Percentiles rank a stretch among this genome's conserved stretches.
Conservation (phyloP, 768 basidiomycete species). For the Amanita molliuscula region DNA sequence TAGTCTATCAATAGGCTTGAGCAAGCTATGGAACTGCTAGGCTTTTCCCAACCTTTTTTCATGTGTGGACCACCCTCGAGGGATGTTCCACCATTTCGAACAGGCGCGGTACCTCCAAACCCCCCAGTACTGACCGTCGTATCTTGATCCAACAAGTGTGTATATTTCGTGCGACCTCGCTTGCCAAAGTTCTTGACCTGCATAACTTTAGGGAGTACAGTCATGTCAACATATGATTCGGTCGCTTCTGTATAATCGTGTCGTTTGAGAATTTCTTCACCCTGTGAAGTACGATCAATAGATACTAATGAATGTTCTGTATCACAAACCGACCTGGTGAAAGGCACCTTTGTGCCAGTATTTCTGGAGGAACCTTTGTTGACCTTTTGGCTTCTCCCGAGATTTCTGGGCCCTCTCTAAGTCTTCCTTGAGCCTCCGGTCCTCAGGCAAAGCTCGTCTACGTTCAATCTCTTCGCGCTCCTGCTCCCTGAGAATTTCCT, state of each 20-base stretch:
- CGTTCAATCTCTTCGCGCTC: constrained; percentile 90
- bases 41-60: constrained; percentile 57
- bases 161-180: constrained; percentile 89
- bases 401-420: constrained; percentile 74
- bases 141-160: constrained; percentile 91
- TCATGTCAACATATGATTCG: constrained; percentile 79
- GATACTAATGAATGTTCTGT: not conserved
- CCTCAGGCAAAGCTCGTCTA: constrained; percentile 86
- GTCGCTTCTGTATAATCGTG: constrained; percentile 89
- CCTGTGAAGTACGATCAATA: constrained; percentile 26
- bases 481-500: constrained; percentile 65
- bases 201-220: constrained; percentile 89
- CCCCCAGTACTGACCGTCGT: constrained; percentile 59
- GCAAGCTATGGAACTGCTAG: not conserved
- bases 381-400: constrained; percentile 83
- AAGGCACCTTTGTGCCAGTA: constrained; percentile 99
- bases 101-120: constrained; percentile 48
- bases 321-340: constrained; percentile 58
- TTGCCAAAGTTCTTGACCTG: constrained; percentile 95
- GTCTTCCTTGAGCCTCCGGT: constrained; percentile 87
- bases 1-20: constrained; percentile 26
- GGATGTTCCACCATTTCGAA: constrained; percentile 45
- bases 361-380: constrained; percentile 91
- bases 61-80: constrained; percentile 72
- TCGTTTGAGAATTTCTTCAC: constrained; percentile 73